phyloP scores from a whole-genome alignment of 768 basidiomycete genomes.

The Leccinum incarnatum region DNA sequence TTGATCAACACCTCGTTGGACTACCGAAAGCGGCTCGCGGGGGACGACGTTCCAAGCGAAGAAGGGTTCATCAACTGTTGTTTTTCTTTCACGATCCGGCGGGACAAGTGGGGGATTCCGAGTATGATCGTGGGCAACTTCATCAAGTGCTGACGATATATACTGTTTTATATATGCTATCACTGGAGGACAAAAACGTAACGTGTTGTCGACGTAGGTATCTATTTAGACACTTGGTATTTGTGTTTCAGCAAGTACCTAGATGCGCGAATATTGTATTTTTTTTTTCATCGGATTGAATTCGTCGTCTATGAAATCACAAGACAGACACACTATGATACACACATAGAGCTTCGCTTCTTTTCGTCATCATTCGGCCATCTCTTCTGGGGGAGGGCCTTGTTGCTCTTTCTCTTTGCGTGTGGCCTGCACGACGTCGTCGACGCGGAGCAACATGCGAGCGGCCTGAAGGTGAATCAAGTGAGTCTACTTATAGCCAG shows the following conservation, averaged over 20 bases:
- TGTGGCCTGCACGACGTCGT: not conserved
- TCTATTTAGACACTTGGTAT: too few species aligned
- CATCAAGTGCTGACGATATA: constrained; percentile 53
- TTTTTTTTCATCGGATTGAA: not conserved
- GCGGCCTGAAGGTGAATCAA: not conserved
- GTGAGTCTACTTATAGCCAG: too few species aligned
- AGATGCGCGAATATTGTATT: not conserved
- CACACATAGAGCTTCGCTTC: not conserved
- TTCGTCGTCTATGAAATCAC: not conserved
- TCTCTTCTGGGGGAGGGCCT: not conserved
- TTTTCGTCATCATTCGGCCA: not conserved
- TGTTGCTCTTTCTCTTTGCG: not conserved
- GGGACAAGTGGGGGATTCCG: constrained; percentile 84
- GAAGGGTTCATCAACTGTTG: constrained; percentile 83
- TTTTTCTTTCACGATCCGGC: constrained; percentile 86
- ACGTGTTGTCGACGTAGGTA: too few species aligned
- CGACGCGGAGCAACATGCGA: not conserved
- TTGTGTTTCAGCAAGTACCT: too few species aligned
- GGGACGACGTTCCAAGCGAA: constrained; percentile 42
- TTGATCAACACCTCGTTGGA: constrained; percentile 41
- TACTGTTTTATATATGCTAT: too few species aligned
- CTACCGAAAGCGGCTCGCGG: constrained; percentile 28
- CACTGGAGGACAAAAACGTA: too few species aligned
- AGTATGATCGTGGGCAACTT: constrained; percentile 92
- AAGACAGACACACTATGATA: too few species aligned